Evolutionary conservation across 75 land plant genomes (phyloP), one percentile per base, ranked within the genome.

Genomic region (Picea sitchensis): DNA sequence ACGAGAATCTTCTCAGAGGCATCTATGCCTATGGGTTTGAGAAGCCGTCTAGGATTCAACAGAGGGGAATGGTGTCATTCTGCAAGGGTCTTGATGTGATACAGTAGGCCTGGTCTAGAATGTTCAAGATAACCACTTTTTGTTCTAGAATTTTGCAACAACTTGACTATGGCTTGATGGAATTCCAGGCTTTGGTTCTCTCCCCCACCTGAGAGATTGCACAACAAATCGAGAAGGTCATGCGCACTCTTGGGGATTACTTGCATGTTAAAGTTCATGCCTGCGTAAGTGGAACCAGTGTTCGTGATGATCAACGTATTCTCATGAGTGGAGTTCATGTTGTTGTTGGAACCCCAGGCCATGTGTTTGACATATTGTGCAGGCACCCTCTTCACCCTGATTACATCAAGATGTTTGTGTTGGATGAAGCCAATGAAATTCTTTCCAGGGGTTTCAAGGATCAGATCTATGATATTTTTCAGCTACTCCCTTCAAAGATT

Each of bases 21-120:
- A 93, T 93, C 58, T 93, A 93, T 75, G 94, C 94, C 3, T 93
- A 93, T 81, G 93, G 91, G 82, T 91, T 91, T 80, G 93, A 89
- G 87, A 91, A 91, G 85, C 93, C 93, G 3, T 89, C 93, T 82
- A 85, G 89, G 1, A 91, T 92, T 65, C 91, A 92, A 76, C 91
- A 92, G 75, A 87, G 90, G 15, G 94, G 94, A 59, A 92, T 92
- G 57, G 91, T 92, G 15, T 91, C 94, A 2, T 92, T 89, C 75
- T 83, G 87, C 84, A 85, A 87, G 80, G n/a, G n/a, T n/a, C n/a
- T n/a, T n/a, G n/a, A n/a, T n/a, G n/a, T n/a, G n/a, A n/a, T n/a
- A n/a, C n/a, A n/a, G n/a, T n/a, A n/a, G n/a, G n/a, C n/a, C n/a
- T n/a, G 93, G 93, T 92, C 94, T 73, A 91, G 94, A 54, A 92